Base-by-base conservation (phyloP, 164 flowering plant species). In the Saururus chinensis region DNA sequence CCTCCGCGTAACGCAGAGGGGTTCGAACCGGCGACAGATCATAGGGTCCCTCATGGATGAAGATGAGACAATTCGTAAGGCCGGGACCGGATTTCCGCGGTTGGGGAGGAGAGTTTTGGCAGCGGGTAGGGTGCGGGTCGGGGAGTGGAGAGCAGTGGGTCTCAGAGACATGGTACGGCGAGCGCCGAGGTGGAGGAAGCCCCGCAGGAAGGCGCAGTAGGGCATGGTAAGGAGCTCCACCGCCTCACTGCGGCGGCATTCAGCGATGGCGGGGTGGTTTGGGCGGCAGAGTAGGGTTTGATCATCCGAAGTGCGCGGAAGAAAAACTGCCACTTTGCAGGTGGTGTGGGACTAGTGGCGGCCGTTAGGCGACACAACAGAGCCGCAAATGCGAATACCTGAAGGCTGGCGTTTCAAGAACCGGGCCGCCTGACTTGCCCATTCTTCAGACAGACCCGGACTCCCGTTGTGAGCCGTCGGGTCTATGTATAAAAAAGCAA, bases 1-100 rank as follows among this genome's bases (percentile, higher is more conserved):
- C 64, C 84, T 85, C 4, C 84, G 93, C 26, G 87, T 86, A 20
- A 80, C 70, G 73, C 80, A 82, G 19, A 81, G 72, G 67, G 76
- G 56, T 70, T 75, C 83, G 66, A 68, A 9, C 49, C 49, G 12
- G 49, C 49, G 4, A 4, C 49, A 1, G 17, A 42, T 42, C 49
- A 14, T 10, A 14, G 49, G 49, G 12, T 81, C 82, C 73, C 83
- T 81, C 89, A 82, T 82, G 49, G 17, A 42, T 40, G 42, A 40
- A 11, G 42, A 40, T 6, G 11, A 40, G 42, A 40, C 42, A 40
- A 6, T 40, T 40, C 42, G 42, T 6, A 11, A 40, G 42, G 8
- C 42, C 42, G 11, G 11, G 8, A 40, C 42, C 45, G 19, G 30
- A 69, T 54, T 61, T 61, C 25, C 21, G 54, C n/a, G 71, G 74